These are phyloP conservation scores for Lepiota subincarnata DNA, from an alignment of 768 basidiomycete species.

Conservation along the genomic window DNA sequence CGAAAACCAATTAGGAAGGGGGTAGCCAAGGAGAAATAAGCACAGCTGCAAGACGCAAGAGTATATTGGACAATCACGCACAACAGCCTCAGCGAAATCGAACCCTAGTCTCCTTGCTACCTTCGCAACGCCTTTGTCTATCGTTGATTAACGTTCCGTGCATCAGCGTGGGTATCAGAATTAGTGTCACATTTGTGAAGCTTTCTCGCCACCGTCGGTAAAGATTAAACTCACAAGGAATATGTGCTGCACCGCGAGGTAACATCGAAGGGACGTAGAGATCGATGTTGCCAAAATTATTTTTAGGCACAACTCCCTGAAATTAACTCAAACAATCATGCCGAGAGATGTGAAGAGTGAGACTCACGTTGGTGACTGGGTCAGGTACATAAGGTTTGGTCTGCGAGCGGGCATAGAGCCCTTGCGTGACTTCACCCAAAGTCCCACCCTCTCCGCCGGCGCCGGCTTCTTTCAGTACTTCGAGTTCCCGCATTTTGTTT, in stretches of 20 bases:
- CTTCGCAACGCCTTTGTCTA: slow-evolving; percentile 86
- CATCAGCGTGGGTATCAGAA: slow-evolving; percentile 1
- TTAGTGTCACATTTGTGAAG: not conserved
- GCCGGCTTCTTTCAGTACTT: slow-evolving; percentile 38
- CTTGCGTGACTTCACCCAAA: slow-evolving; percentile 65
- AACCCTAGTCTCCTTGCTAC: slow-evolving; percentile 84
- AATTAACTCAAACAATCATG: slow-evolving; percentile 3
- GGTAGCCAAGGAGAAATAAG: slow-evolving; percentile 4
- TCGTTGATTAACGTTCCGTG: slow-evolving; percentile 11
- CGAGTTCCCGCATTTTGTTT: slow-evolving; percentile 64
- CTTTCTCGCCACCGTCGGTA: not conserved
- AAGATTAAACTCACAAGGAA: slow-evolving; percentile 70
- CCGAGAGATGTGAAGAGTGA: not conserved
- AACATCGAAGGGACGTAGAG: slow-evolving; percentile 95
- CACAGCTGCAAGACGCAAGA: slow-evolving; percentile 5
- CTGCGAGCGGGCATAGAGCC: slow-evolving; percentile 80
- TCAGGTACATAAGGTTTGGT: slow-evolving; percentile 77
- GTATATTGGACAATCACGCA: slow-evolving; percentile 38
- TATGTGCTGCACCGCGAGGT: slow-evolving; percentile 78
- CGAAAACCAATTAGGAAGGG: not conserved
- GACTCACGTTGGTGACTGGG: slow-evolving; percentile 78
- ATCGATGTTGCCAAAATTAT: slow-evolving; percentile 96
- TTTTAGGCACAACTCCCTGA: slow-evolving; percentile 91
- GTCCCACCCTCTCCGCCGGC: slow-evolving; percentile 26
- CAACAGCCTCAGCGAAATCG: slow-evolving; percentile 93